Percentiles rank a stretch among this genome's conserved stretches.
phyloP scores from a whole-genome alignment of 129 eudicot species.

The Calendula officinalis region DNA sequence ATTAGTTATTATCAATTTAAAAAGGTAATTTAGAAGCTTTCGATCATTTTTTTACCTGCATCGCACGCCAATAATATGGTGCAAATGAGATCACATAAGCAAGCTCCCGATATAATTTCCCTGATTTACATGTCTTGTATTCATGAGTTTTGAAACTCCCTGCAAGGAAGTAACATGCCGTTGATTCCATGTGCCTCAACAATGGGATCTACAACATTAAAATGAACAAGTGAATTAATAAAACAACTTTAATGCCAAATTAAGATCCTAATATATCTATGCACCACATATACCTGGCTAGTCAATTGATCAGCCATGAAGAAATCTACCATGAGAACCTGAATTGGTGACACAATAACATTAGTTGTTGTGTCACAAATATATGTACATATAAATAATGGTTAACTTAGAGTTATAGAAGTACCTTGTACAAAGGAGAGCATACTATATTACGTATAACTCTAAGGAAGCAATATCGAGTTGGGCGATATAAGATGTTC shows the following conservation, averaged over 20 bases:
- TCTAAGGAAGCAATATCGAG: slow-evolving; percentile 76
- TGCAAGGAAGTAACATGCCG: slow-evolving; percentile 80
- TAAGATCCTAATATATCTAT: neutral
- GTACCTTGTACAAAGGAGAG: slow-evolving; percentile 98
- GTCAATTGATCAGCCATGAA: slow-evolving; percentile 99
- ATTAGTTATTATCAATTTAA: too few species aligned
- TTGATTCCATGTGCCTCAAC: slow-evolving; percentile 88
- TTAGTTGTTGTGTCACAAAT: neutral
- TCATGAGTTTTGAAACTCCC: slow-evolving; percentile 74
- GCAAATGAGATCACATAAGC: slow-evolving; percentile 93
- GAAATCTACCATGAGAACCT: slow-evolving; percentile 92
- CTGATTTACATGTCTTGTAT: slow-evolving; percentile 70
- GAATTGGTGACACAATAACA: slow-evolving; percentile 9
- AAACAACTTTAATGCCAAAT: neutral
- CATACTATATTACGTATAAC: slow-evolving; percentile 82
- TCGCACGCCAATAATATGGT: slow-evolving; percentile 98
- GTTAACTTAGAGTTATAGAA: slow-evolving; percentile 6
- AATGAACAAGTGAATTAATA: too few species aligned
- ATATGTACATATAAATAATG: neutral
- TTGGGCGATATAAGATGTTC: slow-evolving; percentile 75
- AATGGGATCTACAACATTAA: slow-evolving; percentile 60
- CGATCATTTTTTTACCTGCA: slow-evolving; percentile 62
- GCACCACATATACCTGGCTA: slow-evolving; percentile 58
- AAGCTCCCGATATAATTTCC: slow-evolving; percentile 78
- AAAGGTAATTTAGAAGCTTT: neutral